A percentile compares a stretch with the other conserved stretches of the same genome.
Conservation (phyloP, 2,329 filamentous ascomycete species). For the Niveomyces coronatus region DNA sequence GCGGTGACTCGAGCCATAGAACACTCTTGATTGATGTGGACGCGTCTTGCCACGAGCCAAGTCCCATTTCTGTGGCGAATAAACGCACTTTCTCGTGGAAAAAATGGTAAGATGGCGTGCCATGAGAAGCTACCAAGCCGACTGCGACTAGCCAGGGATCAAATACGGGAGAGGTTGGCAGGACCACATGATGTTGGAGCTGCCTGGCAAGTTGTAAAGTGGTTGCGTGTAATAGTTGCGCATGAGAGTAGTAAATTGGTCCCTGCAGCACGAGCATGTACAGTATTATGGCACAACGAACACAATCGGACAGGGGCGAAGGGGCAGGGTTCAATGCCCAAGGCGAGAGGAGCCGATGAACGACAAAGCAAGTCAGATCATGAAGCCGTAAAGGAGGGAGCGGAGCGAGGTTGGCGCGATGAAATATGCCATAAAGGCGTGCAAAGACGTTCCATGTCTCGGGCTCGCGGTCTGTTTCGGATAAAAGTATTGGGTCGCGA, state of each 20-base stretch:
- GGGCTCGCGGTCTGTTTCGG: constrained; percentile 21
- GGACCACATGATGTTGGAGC: neutral
- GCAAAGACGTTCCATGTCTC: constrained; percentile 26
- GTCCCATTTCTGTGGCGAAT: neutral
- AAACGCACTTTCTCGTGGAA: neutral
- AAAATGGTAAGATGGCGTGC: neutral
- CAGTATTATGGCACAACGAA: constrained; percentile 2
- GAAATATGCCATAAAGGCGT: constrained; percentile 35
- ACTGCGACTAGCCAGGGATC: constrained; percentile 3
- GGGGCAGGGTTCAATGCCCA: neutral
- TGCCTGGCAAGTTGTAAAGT: neutral
- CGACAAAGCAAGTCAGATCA: constrained; percentile 43
- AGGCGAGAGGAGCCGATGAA: constrained; percentile 35
- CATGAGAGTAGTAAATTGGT: constrained; percentile 6
- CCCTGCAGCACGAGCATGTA: constrained; percentile 7
- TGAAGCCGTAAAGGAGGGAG: constrained; percentile 36
- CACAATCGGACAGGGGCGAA: neutral
- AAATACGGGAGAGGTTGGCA: neutral
- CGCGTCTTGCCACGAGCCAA: neutral
- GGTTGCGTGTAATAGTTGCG: neutral
- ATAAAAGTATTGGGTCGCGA: constrained; percentile 11
- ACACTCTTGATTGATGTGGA: neutral
- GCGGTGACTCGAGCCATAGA: constrained; percentile 2
- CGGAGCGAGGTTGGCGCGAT: constrained; percentile 16
- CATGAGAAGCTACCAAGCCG: constrained; percentile 5